These are phyloP conservation scores for Colletotrichum spinosum DNA, from an alignment of 2,329 filamentous ascomycete genomes.

Conservation along the genomic window DNA sequence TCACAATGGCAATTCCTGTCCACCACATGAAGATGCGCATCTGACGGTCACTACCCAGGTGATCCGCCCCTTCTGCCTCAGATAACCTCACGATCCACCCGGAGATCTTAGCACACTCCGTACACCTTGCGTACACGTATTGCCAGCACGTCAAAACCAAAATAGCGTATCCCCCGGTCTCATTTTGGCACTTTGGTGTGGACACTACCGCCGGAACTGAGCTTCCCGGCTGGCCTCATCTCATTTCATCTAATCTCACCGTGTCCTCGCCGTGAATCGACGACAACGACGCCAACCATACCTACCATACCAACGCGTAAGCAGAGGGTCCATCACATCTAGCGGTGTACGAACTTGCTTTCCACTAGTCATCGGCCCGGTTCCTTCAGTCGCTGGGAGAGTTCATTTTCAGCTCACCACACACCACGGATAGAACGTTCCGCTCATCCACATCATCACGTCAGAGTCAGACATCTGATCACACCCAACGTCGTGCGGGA, in stretches of 20 bases:
- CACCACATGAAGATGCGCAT: too few species aligned
- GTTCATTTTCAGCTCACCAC: not conserved
- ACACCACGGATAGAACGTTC: constrained; percentile 3
- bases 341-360: constrained; percentile 24
- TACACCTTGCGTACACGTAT: too few species aligned
- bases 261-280: not conserved
- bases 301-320: not conserved
- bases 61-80: too few species aligned
- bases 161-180: too few species aligned
- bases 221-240: constrained; percentile 35
- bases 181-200: constrained; percentile 7
- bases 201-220: constrained; percentile 32
- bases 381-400: not conserved
- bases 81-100: too few species aligned
- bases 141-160: too few species aligned
- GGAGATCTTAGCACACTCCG: too few species aligned
- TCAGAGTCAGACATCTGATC: constrained; percentile 17
- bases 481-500: not conserved
- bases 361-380: not conserved
- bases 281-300: not conserved
- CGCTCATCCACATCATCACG: not conserved
- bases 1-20: too few species aligned
- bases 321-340: not conserved
- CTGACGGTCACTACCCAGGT: too few species aligned
- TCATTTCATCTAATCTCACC: constrained; percentile 19